Base-by-base conservation (phyloP, 75 land plant species). In the Larix kaempferi region DNA sequence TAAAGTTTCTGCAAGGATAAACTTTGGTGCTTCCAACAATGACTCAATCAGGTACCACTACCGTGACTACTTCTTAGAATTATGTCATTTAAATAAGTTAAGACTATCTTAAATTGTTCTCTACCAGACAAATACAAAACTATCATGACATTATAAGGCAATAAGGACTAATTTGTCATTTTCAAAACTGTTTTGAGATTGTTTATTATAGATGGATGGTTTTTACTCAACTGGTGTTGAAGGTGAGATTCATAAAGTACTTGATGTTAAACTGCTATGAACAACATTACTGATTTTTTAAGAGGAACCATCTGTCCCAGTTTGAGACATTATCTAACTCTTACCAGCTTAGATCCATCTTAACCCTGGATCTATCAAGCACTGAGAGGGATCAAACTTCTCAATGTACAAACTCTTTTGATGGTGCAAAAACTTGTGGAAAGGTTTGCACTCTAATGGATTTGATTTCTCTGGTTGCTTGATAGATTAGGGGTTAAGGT, bases 1-100 rank as follows among this genome's bases (percentile, higher is more conserved):
- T 4, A 77, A 81, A 60, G 85, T 88, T 27, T 88, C 90, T 37
- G 90, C 91, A 59, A 88, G 93, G 75, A 84, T 91, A 12, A 91
- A 91, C 74, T 91, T 91, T 86, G 93, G 93, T 73, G 87, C 91
- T 35, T 67, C 66, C 56, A 80, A 81, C 74, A 82, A 75, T 26
- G 85, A 80, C 37, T 82, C 93, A 25, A 76, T 91, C 52, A 88
- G 91, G 93, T 91, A 80, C 19, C 14, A 69, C 73, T 4, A 23
- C 21, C 6, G 52, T n/a, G 52, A 35, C 73, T 66, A 26, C 16
- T 41, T 71, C 6, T 57, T 80, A 6, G 82, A 77, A 56, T 57
- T 80, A 23, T n/a, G 80, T 2, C 82, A 65, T 69, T 25, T 33
- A 17, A 39, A 19, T 41, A 12, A n/a, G 39, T 69, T 69, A 41